These are phyloP conservation scores for Rosa rugosa DNA, from an alignment of 306 rosid species.

Conservation along the genomic window DNA sequence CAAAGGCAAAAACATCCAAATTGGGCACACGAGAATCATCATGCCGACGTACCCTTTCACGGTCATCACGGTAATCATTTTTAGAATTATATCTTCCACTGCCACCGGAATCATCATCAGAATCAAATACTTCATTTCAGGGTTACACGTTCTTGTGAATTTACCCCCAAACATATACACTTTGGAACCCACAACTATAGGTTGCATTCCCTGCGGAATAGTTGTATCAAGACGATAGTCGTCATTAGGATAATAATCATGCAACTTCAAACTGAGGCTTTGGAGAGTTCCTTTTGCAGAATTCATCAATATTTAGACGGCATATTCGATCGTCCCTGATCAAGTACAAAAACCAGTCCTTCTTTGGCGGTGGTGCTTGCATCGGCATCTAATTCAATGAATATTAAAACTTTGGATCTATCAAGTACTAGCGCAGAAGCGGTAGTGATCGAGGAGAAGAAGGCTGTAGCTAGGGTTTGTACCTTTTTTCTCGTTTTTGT, in stretches of 20 bases:
- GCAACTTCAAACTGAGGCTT: not conserved
- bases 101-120: not conserved
- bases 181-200: not conserved
- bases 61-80: not conserved
- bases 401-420: no score
- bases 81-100: not conserved
- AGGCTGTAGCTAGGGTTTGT: no score
- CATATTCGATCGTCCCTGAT: not conserved
- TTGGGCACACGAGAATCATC: not conserved
- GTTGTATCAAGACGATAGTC: not conserved
- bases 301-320: not conserved
- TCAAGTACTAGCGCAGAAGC: no score
- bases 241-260: not conserved
- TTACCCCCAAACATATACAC: not conserved
- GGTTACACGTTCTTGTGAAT: not conserved
- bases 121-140: no score
- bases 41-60: not conserved
- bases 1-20: not conserved
- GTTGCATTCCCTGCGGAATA: not conserved
- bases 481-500: no score
- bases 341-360: not conserved
- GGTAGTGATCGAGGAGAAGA: no score
- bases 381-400: no score
- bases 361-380: not conserved
- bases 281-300: not conserved